Conservation (phyloP, 305 asterid genomes). For the Solanum hybrid region DNA sequence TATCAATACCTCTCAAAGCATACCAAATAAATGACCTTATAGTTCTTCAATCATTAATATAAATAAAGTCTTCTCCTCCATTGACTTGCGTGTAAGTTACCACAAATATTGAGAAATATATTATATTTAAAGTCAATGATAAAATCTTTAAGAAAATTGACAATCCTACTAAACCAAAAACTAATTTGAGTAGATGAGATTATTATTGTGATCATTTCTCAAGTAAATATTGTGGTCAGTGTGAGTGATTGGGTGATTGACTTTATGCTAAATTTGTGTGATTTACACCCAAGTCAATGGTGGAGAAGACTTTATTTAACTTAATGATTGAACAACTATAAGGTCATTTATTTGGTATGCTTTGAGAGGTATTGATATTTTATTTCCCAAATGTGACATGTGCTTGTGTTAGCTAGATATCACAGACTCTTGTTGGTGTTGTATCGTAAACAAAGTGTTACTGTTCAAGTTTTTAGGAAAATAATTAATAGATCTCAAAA, state of each 20-base stretch:
- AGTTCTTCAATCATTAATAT: neutral
- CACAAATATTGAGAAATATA: neutral
- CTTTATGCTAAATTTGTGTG: neutral
- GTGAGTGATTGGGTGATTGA: neutral
- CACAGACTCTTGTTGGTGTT: no score
- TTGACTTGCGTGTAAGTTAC: neutral
- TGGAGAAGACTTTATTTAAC: neutral
- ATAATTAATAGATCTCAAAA: neutral
- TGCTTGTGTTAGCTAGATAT: no score
- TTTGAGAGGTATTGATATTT: no score
- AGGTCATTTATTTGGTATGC: no score
- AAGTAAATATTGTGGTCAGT: neutral
- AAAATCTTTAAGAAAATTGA: no score
- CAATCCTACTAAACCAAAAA: neutral
- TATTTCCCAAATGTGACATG: no score
- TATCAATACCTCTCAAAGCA: no score
- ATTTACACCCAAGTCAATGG: neutral
- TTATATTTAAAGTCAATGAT: no score
- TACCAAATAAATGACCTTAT: no score
- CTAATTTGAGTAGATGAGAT: neutral
- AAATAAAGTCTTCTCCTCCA: neutral
- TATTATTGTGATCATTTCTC: neutral
- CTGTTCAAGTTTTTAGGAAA: neutral
- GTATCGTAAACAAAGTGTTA: neutral
- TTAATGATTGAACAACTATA: neutral